These are phyloP conservation scores for Elongisporangium senticosum DNA, from an alignment of 352 stramenopile species.

Conservation along the genomic window DNA sequence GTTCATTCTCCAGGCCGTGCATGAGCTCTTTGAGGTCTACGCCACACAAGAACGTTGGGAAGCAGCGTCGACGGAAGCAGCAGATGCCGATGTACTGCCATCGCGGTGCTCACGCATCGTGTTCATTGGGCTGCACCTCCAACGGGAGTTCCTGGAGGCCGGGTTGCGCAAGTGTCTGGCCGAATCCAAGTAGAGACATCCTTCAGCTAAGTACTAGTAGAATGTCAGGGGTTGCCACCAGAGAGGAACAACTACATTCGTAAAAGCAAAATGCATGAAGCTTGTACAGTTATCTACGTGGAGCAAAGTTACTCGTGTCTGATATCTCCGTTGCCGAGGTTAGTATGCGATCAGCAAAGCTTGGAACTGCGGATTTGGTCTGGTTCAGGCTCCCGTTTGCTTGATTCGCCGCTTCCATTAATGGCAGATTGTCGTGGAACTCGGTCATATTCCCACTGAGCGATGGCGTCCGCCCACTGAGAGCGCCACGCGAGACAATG, in stretches of 20 bases:
- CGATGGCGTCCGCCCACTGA: constrained; percentile 14
- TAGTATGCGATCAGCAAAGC: not conserved
- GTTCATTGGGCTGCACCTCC: constrained; percentile 65
- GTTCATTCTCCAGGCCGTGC: constrained; percentile 77
- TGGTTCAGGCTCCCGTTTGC: no score
- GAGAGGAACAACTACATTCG: no score
- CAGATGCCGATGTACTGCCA: not conserved
- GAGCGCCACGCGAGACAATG: constrained; percentile 30
- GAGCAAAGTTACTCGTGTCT: not conserved
- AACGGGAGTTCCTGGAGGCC: constrained; percentile 25
- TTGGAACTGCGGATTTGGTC: not conserved
- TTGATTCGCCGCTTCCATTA: constrained; percentile 16
- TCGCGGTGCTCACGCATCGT: constrained; percentile 41
- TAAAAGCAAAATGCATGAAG: not conserved
- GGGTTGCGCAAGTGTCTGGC: constrained; percentile 33
- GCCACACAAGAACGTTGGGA: constrained; percentile 52
- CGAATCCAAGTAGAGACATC: not conserved
- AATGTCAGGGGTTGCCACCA: no score
- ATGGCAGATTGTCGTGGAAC: constrained; percentile 32
- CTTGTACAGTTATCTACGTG: not conserved
- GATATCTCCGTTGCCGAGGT: not conserved
- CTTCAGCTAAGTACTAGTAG: no score
- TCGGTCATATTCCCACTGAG: constrained; percentile 14
- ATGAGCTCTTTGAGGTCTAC: constrained; percentile 80
- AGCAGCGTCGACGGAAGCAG: no score